Conservation (phyloP, 176 grass and related monocot species). For the Lolium multiflorum region DNA sequence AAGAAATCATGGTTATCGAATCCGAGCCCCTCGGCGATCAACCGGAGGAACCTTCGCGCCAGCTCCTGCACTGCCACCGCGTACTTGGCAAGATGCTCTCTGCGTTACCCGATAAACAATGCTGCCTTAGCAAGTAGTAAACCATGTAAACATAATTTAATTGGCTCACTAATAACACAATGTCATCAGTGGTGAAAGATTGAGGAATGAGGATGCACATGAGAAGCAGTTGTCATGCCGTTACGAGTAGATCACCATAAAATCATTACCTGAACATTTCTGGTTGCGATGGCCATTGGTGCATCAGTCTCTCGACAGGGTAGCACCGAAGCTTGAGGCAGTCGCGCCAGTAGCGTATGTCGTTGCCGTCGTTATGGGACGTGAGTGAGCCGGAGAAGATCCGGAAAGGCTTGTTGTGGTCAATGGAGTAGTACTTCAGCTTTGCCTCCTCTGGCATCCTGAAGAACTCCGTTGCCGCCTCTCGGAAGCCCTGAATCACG, state of each 20-base stretch:
- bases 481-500: background rate
- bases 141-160: background rate
- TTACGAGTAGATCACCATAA: no score
- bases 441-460: background rate
- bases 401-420: background rate
- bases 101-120: background rate
- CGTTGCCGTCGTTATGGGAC: background rate
- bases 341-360: background rate
- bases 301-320: background rate
- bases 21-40: constrained; percentile 43
- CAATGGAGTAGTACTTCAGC: background rate
- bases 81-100: constrained; percentile 39
- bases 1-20: constrained; percentile 23
- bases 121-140: background rate
- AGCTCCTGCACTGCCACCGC: constrained; percentile 27
- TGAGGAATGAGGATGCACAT: no score
- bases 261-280: background rate
- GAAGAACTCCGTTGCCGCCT: background rate
- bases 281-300: background rate
- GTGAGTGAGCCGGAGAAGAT: background rate
- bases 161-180: background rate
- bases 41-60: background rate
- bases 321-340: background rate
- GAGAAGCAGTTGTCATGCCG: no score
- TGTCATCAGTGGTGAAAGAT: no score